Evolutionary conservation across 768 basidiomycete genomes (phyloP), one percentile per base, ranked within the genome.

Genomic region (Kwoniella sp.): DNA sequence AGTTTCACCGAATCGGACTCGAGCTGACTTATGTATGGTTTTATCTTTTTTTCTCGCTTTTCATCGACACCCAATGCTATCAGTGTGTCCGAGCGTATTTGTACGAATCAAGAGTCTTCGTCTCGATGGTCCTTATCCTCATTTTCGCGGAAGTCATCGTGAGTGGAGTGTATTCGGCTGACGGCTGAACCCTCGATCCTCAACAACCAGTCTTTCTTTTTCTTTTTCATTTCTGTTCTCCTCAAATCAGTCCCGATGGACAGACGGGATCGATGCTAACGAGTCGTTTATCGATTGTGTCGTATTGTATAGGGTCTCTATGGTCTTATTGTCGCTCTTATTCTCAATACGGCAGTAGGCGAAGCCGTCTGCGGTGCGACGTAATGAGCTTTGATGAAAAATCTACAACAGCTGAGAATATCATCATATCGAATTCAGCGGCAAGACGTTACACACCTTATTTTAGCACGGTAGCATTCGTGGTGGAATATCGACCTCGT

Each of bases 91-190:
- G 92, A 63, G 91, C 91, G 66, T 96, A 92, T 76, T 86, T 96
- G 25, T 86, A 92, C 72, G 93, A 96, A 82, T 88, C 88, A 65
- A 88, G 87, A 77, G 87, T 97, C 26, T 97, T 94, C 77, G 94
- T 97, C 22, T 84, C 88, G 7, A 97, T 97, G 94, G 92, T 98
- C 21, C 87, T 98, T 46, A 94, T 98, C 68, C 87, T 98, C 53
- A 81, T 81, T 71, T 81, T 81, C 69, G 80, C 76, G 7, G 92
- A 95, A 80, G 93, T 96, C 24, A 82, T 96, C 63, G 93, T 93
- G 37, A 80, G 95, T 59, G n/a, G n/a, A n/a, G n/a, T n/a, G n/a
- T n/a, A n/a, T n/a, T n/a, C n/a, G n/a, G n/a, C n/a, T n/a, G n/a
- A n/a, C n/a, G n/a, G n/a, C n/a, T n/a, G n/a, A n/a, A n/a, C n/a